phyloP scores from a whole-genome alignment of 768 basidiomycete genomes.

The Amanita pallidorosea region DNA sequence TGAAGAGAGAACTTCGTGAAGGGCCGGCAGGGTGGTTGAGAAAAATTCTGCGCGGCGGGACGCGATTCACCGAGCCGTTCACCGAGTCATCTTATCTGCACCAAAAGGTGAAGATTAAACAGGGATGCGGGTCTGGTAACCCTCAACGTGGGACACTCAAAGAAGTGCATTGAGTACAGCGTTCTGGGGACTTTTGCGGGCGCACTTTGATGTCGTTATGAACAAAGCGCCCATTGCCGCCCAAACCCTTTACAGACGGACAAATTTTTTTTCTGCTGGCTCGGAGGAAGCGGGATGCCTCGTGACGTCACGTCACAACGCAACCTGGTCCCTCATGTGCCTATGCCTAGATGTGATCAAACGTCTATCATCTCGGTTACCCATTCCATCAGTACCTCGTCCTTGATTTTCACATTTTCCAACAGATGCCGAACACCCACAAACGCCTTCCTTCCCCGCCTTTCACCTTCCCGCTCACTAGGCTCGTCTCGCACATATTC shows the following conservation, averaged over 20 bases:
- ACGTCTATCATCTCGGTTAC: conserved; percentile 29
- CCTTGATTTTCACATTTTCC: conserved; percentile 54
- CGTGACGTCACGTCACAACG: conserved; percentile 24
- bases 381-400: conserved; percentile 40
- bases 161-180: not conserved
- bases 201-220: not conserved
- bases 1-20: conserved; percentile 9
- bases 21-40: conserved; percentile 12
- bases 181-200: not conserved
- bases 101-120: conserved; percentile 9
- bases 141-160: not conserved
- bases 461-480: conserved; percentile 57
- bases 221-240: conserved; percentile 10
- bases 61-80: conserved; percentile 37
- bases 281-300: conserved; percentile 27
- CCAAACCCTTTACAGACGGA: conserved; percentile 14
- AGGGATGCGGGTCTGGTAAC: not conserved
- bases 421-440: conserved; percentile 45
- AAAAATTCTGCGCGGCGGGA: conserved; percentile 15
- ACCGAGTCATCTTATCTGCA: conserved; percentile 36
- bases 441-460: conserved; percentile 65
- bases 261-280: conserved; percentile 36
- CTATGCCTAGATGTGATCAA: not conserved
- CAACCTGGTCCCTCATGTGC: too few species aligned
- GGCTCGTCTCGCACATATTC: conserved; percentile 35